Conservation (phyloP, 108 stramenopile genomes). For the Epipyxis sp. region DNA sequence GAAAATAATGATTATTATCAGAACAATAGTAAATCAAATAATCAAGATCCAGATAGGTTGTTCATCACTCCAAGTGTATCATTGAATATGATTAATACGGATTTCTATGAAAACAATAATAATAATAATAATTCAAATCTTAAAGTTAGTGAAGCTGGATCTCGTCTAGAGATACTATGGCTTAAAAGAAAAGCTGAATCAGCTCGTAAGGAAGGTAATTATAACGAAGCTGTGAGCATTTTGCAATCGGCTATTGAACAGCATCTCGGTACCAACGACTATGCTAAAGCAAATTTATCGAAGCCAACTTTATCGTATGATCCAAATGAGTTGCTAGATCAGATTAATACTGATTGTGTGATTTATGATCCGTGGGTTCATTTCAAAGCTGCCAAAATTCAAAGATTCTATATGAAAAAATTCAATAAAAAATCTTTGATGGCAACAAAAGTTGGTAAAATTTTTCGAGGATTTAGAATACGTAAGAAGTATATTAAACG, state of each 20-base stretch:
- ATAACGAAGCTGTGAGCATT: not conserved
- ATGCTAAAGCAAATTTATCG: not conserved
- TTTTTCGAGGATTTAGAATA: not conserved
- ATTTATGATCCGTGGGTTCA: not conserved
- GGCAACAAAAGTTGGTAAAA: not conserved
- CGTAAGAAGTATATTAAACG: not conserved
- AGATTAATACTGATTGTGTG: not conserved
- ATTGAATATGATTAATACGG: no score
- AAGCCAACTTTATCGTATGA: not conserved
- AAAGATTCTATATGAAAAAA: not conserved
- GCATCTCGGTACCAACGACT: constrained; percentile 8
- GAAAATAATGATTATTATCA: no score
- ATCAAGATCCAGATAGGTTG: no score
- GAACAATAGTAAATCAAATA: no score
- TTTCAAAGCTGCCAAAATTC: not conserved
- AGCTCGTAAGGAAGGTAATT: not conserved
- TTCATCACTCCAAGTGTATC: no score
- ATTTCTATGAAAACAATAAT: not conserved
- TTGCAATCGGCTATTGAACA: not conserved
- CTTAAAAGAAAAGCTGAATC: not conserved
- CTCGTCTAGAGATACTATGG: not conserved
- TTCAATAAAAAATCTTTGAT: not conserved
- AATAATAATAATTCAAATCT: not conserved
- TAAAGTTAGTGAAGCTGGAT: not conserved
- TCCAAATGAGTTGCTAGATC: not conserved